phyloP scores from a whole-genome alignment of 805 yeast species.

The Ascoidea rubescens region DNA sequence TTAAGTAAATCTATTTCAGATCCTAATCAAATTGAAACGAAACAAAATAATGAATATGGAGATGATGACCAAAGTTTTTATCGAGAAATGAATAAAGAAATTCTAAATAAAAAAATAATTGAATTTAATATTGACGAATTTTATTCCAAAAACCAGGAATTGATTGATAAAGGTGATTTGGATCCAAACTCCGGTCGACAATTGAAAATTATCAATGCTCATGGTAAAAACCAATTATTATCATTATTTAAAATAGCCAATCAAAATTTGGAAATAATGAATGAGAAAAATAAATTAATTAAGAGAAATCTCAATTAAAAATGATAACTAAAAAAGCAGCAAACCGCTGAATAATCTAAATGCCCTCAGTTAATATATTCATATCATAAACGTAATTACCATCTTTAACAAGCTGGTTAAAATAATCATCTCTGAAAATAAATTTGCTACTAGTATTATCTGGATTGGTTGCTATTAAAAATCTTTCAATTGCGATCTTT shows the following conservation, averaged over 20 bases:
- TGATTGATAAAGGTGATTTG: slow-evolving; percentile 17
- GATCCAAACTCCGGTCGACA: slow-evolving; percentile 11
- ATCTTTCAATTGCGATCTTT: slow-evolving; percentile 15
- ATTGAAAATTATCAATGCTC: slow-evolving; percentile 14
- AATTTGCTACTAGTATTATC: slow-evolving; percentile 14
- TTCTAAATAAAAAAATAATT: slow-evolving; percentile 6
- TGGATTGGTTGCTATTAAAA: slow-evolving; percentile 16
- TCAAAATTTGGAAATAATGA: slow-evolving; percentile 15
- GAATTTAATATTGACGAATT: slow-evolving; percentile 19
- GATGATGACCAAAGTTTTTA: no score
- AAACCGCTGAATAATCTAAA: no score
- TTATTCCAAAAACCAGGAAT: slow-evolving; percentile 16
- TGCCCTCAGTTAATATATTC: no score
- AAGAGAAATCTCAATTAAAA: slow-evolving; percentile 9
- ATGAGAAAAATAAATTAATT: slow-evolving; percentile 10
- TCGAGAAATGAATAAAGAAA: background rate
- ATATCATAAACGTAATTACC: slow-evolving; percentile 13
- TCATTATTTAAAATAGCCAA: slow-evolving; percentile 18
- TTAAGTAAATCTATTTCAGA: no score
- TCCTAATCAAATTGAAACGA: background rate
- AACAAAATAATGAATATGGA: background rate
- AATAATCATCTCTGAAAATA: slow-evolving; percentile 17
- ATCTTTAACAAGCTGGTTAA: slow-evolving; percentile 14
- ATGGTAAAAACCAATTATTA: slow-evolving; percentile 20
- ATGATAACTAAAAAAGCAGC: background rate